phyloP scores from a whole-genome alignment of 2,329 filamentous ascomycete species.

The Hypoxylon sp. region DNA sequence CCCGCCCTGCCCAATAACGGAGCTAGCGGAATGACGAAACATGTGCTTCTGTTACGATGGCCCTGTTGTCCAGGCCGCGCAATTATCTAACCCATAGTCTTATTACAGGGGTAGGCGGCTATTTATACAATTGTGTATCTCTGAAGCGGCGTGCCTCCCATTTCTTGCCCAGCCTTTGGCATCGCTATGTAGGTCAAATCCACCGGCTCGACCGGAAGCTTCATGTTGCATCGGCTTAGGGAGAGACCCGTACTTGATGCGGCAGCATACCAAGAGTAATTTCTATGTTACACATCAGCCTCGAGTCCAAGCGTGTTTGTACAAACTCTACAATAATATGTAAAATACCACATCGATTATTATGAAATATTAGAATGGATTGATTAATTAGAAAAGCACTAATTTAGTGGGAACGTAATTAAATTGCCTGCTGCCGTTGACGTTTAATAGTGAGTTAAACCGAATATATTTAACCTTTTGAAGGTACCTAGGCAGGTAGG shows the following conservation, averaged over 20 bases:
- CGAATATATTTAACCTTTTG: neutral
- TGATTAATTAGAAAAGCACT: too few species aligned
- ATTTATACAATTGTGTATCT: neutral
- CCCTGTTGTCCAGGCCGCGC: neutral
- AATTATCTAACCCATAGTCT: neutral
- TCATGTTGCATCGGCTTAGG: neutral
- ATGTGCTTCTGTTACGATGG: conserved; percentile 9
- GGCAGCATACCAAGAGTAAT: neutral
- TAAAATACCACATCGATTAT: too few species aligned
- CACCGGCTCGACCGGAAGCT: conserved; percentile 6
- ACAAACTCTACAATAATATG: too few species aligned
- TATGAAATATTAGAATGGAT: too few species aligned
- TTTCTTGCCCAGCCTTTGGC: conserved; percentile 1
- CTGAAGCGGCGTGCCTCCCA: conserved; percentile 10
- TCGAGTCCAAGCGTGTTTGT: neutral
- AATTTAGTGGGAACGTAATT: too few species aligned
- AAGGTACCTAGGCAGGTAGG: too few species aligned
- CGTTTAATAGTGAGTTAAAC: neutral
- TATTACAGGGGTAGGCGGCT: neutral
- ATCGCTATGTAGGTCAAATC: conserved; percentile 11
- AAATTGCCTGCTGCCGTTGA: too few species aligned
- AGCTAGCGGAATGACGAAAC: conserved; percentile 27
- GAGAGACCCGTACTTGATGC: neutral
- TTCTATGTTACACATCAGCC: neutral
- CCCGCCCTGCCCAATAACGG: conserved; percentile 18